phyloP scores from a whole-genome alignment of 2,329 filamentous ascomycete genomes.

The Penicillium corylophilum region DNA sequence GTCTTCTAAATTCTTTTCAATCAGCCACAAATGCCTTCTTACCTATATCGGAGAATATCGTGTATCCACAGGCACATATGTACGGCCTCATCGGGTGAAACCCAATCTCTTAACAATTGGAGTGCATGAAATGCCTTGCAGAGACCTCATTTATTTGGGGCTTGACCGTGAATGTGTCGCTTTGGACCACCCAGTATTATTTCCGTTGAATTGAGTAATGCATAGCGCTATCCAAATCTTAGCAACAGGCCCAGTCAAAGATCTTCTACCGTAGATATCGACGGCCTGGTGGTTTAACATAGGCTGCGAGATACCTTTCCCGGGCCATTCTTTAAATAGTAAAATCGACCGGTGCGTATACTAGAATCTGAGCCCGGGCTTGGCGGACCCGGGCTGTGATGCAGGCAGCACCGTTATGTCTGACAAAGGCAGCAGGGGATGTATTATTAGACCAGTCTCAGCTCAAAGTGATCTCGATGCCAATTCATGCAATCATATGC shows the following conservation, averaged over 20 bases:
- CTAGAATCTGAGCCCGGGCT: neutral
- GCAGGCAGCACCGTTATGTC: slow-evolving; percentile 17
- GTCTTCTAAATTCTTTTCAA: neutral
- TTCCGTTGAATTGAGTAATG: neutral
- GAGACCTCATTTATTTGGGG: neutral
- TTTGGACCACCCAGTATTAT: neutral
- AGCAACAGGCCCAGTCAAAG: neutral
- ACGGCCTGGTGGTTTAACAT: neutral
- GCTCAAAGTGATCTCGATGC: neutral
- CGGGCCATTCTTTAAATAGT: slow-evolving; percentile 10
- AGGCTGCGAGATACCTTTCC: slow-evolving; percentile 8
- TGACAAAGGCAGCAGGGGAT: slow-evolving; percentile 16
- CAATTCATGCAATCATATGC: neutral
- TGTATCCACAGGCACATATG: neutral
- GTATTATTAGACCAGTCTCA: slow-evolving; percentile 16
- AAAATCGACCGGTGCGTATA: neutral
- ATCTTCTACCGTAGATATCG: neutral
- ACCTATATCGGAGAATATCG: neutral
- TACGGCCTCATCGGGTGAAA: neutral
- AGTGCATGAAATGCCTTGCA: neutral
- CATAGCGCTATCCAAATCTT: neutral
- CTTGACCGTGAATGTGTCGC: neutral
- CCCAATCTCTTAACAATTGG: neutral
- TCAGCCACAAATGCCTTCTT: neutral
- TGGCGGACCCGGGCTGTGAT: slow-evolving; percentile 10